These are phyloP conservation scores for Taphrina sp. DNA, from an alignment of 1,139 yeast genomes.

Conservation along the genomic window DNA sequence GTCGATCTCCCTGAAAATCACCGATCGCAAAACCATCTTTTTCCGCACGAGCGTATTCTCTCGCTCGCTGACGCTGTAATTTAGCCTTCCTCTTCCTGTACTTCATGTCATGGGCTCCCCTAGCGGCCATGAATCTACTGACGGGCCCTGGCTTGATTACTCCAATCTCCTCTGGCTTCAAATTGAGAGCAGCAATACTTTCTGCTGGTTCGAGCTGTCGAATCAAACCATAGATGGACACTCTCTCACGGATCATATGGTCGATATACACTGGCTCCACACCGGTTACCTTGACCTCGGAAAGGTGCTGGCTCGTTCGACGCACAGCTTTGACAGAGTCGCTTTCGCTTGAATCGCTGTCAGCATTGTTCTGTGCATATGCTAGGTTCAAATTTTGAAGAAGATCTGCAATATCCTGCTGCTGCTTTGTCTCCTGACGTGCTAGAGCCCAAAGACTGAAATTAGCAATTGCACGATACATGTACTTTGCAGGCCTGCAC, in stretches of 20 bases:
- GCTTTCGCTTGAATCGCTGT: constrained; percentile 4
- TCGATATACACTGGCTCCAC: constrained; percentile 25
- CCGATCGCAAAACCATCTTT: constrained; percentile 30
- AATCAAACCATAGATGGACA: constrained; percentile 18
- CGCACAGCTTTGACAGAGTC: constrained; percentile 6
- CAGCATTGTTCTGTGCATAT: not conserved
- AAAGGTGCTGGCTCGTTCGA: not conserved
- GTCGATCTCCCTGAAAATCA: constrained; percentile 11
- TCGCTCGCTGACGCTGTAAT: constrained; percentile 26
- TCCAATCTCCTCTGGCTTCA: constrained; percentile 27
- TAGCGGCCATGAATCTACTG: constrained; percentile 28
- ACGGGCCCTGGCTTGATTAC: constrained; percentile 32
- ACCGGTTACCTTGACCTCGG: constrained; percentile 26
- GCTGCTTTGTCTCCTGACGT: constrained; percentile 18
- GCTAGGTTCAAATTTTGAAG: constrained; percentile 2
- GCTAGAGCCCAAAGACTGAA: constrained; percentile 32
- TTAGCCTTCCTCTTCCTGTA: constrained; percentile 22
- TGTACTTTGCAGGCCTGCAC: constrained; percentile 30
- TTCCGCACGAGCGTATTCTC: constrained; percentile 30
- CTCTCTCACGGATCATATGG: constrained; percentile 33
- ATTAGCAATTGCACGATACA: constrained; percentile 32
- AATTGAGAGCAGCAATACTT: constrained; percentile 11
- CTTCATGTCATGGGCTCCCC: constrained; percentile 19
- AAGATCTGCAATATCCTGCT: constrained; percentile 11
- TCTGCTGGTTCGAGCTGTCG: constrained; percentile 31